Percentiles rank a stretch among this genome's conserved stretches.
These are phyloP conservation scores for Skeletonema tropicum DNA, from an alignment of 108 stramenopile genomes.

Conservation along the genomic window DNA sequence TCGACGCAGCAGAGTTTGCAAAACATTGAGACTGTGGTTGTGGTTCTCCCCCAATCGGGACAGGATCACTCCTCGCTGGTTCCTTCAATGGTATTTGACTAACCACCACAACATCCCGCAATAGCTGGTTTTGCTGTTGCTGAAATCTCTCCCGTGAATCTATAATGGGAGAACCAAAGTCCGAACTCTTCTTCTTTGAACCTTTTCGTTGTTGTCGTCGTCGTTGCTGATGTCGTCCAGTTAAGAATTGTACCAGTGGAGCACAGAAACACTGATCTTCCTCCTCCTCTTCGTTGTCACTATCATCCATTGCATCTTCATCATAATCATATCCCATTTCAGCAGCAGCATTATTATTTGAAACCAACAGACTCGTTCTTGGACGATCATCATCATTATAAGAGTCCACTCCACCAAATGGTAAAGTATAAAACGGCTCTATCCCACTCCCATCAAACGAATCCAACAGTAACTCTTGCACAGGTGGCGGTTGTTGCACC, in stretches of 20 bases:
- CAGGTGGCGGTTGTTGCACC: neutral
- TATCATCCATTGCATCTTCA: neutral
- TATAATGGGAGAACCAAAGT: slow-evolving; percentile 3
- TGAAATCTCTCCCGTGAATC: neutral
- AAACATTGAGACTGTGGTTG: neutral
- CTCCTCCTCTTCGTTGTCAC: neutral
- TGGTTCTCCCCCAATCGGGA: slow-evolving; percentile 19
- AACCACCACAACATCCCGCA: neutral
- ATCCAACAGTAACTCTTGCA: neutral
- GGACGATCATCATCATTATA: too few relatives aligned
- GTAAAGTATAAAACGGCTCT: neutral
- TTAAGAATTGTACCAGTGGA: slow-evolving; percentile 25
- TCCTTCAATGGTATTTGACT: slow-evolving; percentile 35
- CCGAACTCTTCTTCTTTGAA: neutral
- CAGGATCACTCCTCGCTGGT: slow-evolving; percentile 34
- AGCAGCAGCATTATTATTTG: too few relatives aligned
- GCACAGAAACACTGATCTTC: slow-evolving; percentile 31
- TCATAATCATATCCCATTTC: neutral
- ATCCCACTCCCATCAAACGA: neutral
- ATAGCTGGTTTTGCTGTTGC: neutral
- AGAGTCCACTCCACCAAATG: neutral
- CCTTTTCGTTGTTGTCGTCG: too few relatives aligned
- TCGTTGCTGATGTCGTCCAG: too few relatives aligned
- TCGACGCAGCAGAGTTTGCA: neutral
- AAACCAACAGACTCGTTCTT: too few relatives aligned